phyloP scores from a whole-genome alignment of 495 filamentous ascomycete genomes.

The Penicillium canescens region DNA sequence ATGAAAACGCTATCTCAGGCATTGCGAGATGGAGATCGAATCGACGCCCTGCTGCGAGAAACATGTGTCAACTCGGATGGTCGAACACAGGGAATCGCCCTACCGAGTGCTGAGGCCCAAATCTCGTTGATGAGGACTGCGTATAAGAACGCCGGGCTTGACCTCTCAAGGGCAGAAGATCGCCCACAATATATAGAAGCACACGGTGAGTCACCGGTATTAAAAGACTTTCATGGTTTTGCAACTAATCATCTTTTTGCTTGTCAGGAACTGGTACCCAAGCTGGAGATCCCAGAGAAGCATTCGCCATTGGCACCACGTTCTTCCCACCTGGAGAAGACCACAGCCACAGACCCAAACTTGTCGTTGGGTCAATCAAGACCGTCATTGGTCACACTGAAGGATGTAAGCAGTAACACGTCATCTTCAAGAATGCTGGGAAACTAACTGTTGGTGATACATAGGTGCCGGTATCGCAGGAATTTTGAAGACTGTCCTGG shows the following conservation, averaged over 20 bases:
- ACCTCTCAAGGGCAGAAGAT: slow-evolving; percentile 12
- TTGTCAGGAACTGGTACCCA: slow-evolving; percentile 28
- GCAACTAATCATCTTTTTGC: too few species aligned
- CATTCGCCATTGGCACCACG: slow-evolving; percentile 17
- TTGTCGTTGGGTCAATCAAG: slow-evolving; percentile 55
- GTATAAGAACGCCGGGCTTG: slow-evolving; percentile 31
- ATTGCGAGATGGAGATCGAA: slow-evolving; percentile 27
- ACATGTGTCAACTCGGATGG: slow-evolving; percentile 36
- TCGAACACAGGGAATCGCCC: slow-evolving; percentile 22
- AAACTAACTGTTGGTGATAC: too few species aligned
- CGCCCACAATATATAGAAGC: slow-evolving; percentile 37
- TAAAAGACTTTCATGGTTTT: background rate
- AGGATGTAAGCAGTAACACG: background rate
- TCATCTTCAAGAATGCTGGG: background rate
- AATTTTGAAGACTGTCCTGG: slow-evolving; percentile 33
- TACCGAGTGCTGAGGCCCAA: slow-evolving; percentile 33
- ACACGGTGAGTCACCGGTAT: slow-evolving; percentile 20
- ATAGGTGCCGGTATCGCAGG: slow-evolving; percentile 27
- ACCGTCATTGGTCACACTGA: slow-evolving; percentile 60
- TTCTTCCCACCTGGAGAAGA: slow-evolving; percentile 1
- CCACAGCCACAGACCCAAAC: background rate
- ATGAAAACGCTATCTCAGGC: slow-evolving; percentile 29
- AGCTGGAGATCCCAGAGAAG: slow-evolving; percentile 35
- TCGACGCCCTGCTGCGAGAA: slow-evolving; percentile 33
- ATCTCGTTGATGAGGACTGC: slow-evolving; percentile 23